Evolutionary conservation across 768 basidiomycete species (phyloP).

Genomic region (Podaxis sp.): DNA sequence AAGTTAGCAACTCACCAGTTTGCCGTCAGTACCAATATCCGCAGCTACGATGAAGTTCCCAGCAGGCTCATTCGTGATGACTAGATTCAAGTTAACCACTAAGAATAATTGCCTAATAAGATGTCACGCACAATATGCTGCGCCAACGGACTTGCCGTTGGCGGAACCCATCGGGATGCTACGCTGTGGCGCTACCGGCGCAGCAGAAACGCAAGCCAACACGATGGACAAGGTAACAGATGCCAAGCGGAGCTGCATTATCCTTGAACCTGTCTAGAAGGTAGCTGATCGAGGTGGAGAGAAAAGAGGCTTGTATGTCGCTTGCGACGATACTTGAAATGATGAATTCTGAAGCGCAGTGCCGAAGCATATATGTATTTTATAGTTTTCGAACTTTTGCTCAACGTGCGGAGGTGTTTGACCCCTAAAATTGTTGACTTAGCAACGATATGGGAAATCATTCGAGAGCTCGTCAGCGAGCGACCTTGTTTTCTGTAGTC

Average conservation of each 20-base stretch:
- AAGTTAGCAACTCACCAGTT: no score
- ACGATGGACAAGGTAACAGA: not conserved
- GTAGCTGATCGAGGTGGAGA: not conserved
- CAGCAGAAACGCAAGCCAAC: not conserved
- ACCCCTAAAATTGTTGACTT: not conserved
- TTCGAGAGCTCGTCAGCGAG: no score
- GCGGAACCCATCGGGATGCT: not conserved
- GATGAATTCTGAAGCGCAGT: not conserved
- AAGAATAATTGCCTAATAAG: no score
- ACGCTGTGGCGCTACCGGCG: not conserved
- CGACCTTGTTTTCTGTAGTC: not conserved
- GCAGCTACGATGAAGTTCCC: constrained; percentile 46
- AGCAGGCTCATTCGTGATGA: constrained; percentile 48
- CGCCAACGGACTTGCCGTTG: constrained; percentile 24
- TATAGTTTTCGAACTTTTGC: not conserved
- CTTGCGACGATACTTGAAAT: constrained; percentile 2
- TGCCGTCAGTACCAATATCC: constrained; percentile 35
- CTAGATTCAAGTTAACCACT: constrained; percentile 23
- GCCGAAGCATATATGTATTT: not conserved
- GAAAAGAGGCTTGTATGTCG: not conserved
- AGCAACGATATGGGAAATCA: not conserved
- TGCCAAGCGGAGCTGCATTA: not conserved
- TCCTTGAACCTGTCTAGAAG: no score
- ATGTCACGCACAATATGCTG: constrained; percentile 26
- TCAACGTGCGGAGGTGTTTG: not conserved